These are phyloP conservation scores for Isatis lusitanica DNA, from an alignment of 441 rosid species.

Conservation along the genomic window DNA sequence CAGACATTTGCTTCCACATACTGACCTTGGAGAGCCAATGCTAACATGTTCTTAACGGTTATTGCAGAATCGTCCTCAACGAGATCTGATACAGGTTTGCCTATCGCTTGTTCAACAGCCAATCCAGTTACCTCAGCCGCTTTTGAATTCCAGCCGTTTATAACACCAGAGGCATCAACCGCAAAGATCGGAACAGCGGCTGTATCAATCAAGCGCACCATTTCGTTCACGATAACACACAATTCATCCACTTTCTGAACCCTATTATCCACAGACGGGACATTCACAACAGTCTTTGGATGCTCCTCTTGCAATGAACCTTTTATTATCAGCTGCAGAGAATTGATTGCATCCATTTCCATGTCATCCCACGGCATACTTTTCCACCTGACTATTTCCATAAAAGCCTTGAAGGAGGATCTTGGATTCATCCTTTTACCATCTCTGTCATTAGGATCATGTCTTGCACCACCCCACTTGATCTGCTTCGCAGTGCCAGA, in stretches of 20 bases:
- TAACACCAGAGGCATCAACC: constrained; percentile 61
- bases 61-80: constrained; percentile 51
- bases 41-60: constrained; percentile 45
- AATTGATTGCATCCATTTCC: constrained; percentile 90
- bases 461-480: constrained; percentile 92
- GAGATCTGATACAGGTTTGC: constrained; percentile 55
- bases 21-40: constrained; percentile 63
- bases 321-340: constrained; percentile 78
- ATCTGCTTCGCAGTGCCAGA: constrained; percentile 77
- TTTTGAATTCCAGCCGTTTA: constrained; percentile 86
- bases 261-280: constrained; percentile 47
- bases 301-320: constrained; percentile 63
- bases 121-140: constrained; percentile 76
- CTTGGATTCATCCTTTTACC: constrained; percentile 86
- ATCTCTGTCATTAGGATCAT: constrained; percentile 66
- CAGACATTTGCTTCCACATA: constrained; percentile 15
- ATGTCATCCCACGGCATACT: constrained; percentile 80
- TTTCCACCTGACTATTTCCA: constrained; percentile 72
- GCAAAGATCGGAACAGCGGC: constrained; percentile 84
- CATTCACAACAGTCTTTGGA: constrained; percentile 51
- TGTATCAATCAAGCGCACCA: constrained; percentile 83
- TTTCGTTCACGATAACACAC: constrained; percentile 60
- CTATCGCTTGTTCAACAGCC: constrained; percentile 71
- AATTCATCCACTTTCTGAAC: constrained; percentile 60
- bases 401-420: constrained; percentile 85